phyloP scores from a whole-genome alignment of 225 moss, liverwort and hornwort genomes.

The Pleurozium schreberi region DNA sequence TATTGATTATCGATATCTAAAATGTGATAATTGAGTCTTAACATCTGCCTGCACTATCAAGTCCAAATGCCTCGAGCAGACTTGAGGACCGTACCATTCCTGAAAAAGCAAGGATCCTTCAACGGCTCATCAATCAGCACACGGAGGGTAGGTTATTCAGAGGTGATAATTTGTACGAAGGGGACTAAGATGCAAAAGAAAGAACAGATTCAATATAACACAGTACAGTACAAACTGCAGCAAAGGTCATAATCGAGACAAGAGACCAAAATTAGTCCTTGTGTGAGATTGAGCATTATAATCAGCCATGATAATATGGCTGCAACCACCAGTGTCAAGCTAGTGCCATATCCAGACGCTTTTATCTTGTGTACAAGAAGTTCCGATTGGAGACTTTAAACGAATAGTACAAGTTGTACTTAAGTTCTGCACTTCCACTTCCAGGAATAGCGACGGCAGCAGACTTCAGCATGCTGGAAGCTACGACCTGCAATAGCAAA shows the following conservation, averaged over 20 bases:
- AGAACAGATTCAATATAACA: background rate
- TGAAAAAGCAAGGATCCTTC: background rate
- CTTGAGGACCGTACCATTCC: background rate
- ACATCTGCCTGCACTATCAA: background rate
- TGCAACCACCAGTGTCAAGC: background rate
- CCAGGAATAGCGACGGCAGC: conserved; percentile 1
- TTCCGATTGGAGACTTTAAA: background rate
- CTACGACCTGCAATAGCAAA: background rate
- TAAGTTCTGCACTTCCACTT: conserved; percentile 4
- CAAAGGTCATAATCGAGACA: background rate
- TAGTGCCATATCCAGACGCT: background rate
- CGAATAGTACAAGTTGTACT: background rate
- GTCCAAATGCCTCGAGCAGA: background rate
- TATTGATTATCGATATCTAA: background rate
- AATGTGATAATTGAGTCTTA: background rate
- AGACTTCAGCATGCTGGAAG: conserved; percentile 12
- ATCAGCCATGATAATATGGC: conserved; percentile 2
- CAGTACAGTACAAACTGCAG: background rate
- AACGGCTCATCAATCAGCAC: background rate
- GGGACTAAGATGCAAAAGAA: background rate
- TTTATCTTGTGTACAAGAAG: background rate
- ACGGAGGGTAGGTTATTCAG: background rate
- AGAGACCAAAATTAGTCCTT: conserved; percentile 5
- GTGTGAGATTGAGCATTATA: background rate
- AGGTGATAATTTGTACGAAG: background rate